Conservation (phyloP, 2,329 filamentous ascomycete species). For the Aspergillus hiratsukae region DNA sequence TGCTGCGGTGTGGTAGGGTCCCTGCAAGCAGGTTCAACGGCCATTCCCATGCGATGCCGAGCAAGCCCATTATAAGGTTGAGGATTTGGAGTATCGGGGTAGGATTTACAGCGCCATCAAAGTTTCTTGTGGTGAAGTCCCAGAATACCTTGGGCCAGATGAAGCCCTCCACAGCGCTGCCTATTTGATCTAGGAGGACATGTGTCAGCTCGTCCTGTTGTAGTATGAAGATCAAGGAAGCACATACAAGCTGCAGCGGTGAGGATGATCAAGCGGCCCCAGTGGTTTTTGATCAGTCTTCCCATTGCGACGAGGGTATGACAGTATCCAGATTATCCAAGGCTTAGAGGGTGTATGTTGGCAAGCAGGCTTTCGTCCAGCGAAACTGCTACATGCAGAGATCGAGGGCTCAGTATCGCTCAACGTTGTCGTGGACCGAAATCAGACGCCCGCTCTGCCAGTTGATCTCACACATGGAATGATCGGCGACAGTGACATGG, state of each 20-base stretch:
- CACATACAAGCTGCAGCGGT: constrained; percentile 71
- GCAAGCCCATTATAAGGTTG: constrained; percentile 76
- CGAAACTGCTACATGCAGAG: constrained; percentile 15
- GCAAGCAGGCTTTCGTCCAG: constrained; percentile 21
- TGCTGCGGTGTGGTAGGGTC: constrained; percentile 73
- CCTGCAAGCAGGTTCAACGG: constrained; percentile 75
- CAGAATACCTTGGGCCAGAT: constrained; percentile 99
- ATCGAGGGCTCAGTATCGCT: not conserved
- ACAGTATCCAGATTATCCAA: not conserved
- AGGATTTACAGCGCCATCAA: constrained; percentile 81
- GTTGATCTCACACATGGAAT: not conserved
- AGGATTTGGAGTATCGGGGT: constrained; percentile 84
- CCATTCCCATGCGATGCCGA: constrained; percentile 86
- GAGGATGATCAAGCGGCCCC: constrained; percentile 89
- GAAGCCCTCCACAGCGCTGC: constrained; percentile 76
- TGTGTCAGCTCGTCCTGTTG: constrained; percentile 11
- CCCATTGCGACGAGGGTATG: constrained; percentile 59
- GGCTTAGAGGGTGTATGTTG: not conserved
- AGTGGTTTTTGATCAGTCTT: constrained; percentile 99
- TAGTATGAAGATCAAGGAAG: constrained; percentile 1
- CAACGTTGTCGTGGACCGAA: not conserved
- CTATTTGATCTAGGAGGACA: constrained; percentile 69
- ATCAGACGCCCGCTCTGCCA: constrained; percentile 8
- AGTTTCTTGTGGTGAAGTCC: constrained; percentile 89
- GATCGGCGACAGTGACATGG: constrained; percentile 13